A percentile compares a stretch with the other conserved stretches of the same genome.
Evolutionary conservation across 345 rosid genomes (phyloP).

Genomic region (Eucalyptus victrix): DNA sequence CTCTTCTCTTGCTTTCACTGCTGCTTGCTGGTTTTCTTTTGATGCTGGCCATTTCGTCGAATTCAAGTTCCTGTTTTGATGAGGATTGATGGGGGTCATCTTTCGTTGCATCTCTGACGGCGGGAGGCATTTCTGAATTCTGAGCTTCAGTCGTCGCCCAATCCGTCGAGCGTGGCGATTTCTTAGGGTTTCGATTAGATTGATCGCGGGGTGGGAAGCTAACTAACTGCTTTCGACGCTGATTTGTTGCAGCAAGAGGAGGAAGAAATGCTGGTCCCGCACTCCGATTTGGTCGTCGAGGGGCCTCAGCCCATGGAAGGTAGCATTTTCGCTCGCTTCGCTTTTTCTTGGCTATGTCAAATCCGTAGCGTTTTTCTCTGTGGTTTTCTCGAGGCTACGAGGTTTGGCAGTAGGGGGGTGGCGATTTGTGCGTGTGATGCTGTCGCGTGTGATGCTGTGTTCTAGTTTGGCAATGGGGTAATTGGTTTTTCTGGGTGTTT

Average conservation of each 20-base stretch:
- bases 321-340: background rate
- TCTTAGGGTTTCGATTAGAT: background rate
- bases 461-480: constrained; percentile 1
- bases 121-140: background rate
- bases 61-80: background rate
- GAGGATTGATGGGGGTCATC: background rate
- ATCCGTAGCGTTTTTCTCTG: background rate
- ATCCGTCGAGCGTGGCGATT: too few species aligned
- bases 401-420: background rate
- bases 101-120: background rate
- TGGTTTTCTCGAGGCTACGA: background rate
- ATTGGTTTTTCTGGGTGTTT: background rate
- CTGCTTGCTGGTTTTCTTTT: background rate
- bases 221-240: background rate
- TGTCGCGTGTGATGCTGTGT: background rate
- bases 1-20: background rate
- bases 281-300: constrained; percentile 57
- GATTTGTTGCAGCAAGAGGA: constrained; percentile 55
- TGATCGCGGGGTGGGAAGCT: background rate
- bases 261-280: constrained; percentile 95
- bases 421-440: constrained; percentile 12
- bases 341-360: background rate
- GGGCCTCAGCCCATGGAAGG: constrained; percentile 98
- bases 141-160: background rate
- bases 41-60: background rate